Evolutionary conservation across 805 yeast species (phyloP).

Genomic region (Saccharomycopsis vini): DNA sequence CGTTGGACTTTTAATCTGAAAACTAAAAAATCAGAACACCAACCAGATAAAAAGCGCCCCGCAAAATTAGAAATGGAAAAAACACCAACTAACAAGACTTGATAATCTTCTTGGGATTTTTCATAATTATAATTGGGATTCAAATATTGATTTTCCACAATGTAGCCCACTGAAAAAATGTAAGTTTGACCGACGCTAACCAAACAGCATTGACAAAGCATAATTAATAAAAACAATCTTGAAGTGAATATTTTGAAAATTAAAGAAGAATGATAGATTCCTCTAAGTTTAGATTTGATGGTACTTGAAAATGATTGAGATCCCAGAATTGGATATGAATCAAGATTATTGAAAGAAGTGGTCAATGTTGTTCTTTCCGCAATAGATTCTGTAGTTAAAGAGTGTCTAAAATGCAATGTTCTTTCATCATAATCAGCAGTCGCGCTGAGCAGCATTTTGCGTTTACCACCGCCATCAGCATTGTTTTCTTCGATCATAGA

Average conservation of each 20-base stretch:
- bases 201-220: slow-evolving; percentile 8
- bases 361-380: neutral
- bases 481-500: too few species aligned
- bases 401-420: neutral
- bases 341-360: too few species aligned
- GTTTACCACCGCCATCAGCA: too few species aligned
- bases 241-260: slow-evolving; percentile 13
- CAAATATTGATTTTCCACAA: slow-evolving; percentile 41
- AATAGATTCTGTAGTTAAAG: neutral
- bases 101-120: slow-evolving; percentile 6
- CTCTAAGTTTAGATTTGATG: too few species aligned
- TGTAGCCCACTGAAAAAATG: slow-evolving; percentile 64
- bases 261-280: too few species aligned
- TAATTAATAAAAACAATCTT: slow-evolving; percentile 12
- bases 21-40: slow-evolving; percentile 51
- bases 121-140: slow-evolving; percentile 13
- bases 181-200: slow-evolving; percentile 51
- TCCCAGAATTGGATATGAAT: neutral
- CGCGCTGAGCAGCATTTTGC: too few species aligned
- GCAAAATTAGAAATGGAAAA: slow-evolving; percentile 15
- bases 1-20: slow-evolving; percentile 46
- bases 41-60: slow-evolving; percentile 45
- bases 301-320: too few species aligned
- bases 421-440: neutral
- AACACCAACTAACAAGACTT: slow-evolving; percentile 14